Conservation (phyloP, 1,284 basidiomycete genomes). For the Ceratobasidium sp. region DNA sequence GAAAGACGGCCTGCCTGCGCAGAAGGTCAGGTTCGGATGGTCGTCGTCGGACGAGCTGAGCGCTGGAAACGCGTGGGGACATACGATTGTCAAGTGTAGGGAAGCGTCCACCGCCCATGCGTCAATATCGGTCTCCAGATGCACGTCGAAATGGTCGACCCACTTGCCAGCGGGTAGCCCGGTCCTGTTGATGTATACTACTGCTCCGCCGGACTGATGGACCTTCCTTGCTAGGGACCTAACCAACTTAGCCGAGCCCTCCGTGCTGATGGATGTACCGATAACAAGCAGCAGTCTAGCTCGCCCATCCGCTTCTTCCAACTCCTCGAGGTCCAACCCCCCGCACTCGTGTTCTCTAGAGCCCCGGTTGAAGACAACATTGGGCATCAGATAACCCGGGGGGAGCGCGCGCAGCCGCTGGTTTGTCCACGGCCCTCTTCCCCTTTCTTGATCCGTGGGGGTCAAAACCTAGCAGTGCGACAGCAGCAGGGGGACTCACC, state of each 20-base stretch:
- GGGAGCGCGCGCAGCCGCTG: neutral
- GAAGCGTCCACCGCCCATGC: neutral
- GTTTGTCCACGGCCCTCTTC: neutral
- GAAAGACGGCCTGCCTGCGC: neutral
- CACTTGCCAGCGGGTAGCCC: neutral
- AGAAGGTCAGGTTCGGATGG: neutral
- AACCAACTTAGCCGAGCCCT: neutral
- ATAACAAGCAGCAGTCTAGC: neutral
- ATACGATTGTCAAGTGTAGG: neutral
- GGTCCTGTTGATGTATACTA: neutral
- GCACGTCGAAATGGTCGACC: neutral
- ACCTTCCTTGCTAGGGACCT: neutral
- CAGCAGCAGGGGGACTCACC: neutral
- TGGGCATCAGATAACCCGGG: neutral
- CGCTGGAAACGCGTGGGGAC: neutral
- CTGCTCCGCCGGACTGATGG: slow-evolving; percentile 1
- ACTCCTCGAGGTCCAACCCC: neutral
- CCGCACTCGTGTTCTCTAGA: neutral
- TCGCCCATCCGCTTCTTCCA: neutral
- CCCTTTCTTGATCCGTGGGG: neutral
- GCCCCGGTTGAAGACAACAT: neutral
- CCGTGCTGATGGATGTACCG: neutral
- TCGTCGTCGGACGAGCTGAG: neutral
- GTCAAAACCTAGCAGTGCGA: neutral
- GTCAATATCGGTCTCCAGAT: neutral